Evolutionary conservation across 2,329 filamentous ascomycete species (phyloP).

Genomic region (Teratosphaeriaceae sp.): DNA sequence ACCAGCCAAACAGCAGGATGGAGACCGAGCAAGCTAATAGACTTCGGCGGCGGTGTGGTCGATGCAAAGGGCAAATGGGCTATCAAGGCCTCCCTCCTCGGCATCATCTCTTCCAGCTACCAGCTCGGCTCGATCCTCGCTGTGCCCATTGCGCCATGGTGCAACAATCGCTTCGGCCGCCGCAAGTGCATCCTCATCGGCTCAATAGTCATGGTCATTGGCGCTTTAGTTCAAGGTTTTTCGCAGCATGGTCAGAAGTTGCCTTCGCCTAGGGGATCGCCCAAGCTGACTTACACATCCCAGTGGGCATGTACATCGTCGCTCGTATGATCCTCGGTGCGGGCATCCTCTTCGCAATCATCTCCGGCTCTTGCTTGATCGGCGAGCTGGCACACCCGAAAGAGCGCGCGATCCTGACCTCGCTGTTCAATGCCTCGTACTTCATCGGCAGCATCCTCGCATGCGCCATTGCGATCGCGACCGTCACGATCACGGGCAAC

Average conservation of each 20-base stretch:
- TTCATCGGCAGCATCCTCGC: conserved; percentile 54
- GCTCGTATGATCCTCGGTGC: conserved; percentile 48
- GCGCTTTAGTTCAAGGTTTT: conserved; percentile 43
- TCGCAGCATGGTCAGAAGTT: conserved; percentile 29
- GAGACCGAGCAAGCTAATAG: neutral
- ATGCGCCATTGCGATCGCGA: conserved; percentile 46
- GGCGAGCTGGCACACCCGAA: conserved; percentile 57
- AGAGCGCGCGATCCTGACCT: conserved; percentile 53
- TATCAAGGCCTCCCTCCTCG: neutral
- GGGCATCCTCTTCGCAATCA: conserved; percentile 53
- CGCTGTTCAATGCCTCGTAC: conserved; percentile 55
- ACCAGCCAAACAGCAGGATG: neutral
- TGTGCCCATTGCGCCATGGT: neutral
- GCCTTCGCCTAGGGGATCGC: conserved; percentile 57
- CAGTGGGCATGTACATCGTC: conserved; percentile 47
- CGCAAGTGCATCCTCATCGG: conserved; percentile 38
- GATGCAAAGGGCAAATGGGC: neutral
- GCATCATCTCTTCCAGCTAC: neutral
- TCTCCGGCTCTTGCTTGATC: conserved; percentile 52
- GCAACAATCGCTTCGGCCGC: conserved; percentile 11
- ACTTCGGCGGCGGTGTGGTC: neutral
- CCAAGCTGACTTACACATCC: too few species aligned
- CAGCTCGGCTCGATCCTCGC: neutral
- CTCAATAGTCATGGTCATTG: conserved; percentile 36
- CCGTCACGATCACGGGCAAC: conserved; percentile 46